Base-by-base conservation (phyloP, 2,329 filamentous ascomycete genomes). In the Cylindrodendrum hubeiense region DNA sequence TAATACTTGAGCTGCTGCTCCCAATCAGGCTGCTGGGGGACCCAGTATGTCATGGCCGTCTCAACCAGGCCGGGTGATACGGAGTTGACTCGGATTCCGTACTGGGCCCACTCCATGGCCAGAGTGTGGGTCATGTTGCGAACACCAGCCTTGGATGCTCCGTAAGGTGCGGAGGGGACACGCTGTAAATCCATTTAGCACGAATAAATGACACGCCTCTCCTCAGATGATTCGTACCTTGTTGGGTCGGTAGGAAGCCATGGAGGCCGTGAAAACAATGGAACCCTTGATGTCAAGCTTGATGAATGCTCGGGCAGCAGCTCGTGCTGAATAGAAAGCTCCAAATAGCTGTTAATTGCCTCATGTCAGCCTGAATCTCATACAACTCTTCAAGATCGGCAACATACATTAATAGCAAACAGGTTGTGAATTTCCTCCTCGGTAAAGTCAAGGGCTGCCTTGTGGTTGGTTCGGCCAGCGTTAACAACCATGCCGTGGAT, bases 1-100 rank as follows among this genome's bases (percentile, higher is more conserved):
- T 88, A 88, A 71, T 88, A 87, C 75, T 86, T 83, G 77, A 88
- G 82, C 77, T 88, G 84, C 64, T 81, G 77, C 57, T 85, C 83
- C 86, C 85, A 89, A 70, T 88, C 86, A 0, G 84, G 83, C 17
- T 81, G 78, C 19, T 81, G 80, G 57, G 83, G 80, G 3, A 88
- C 84, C 69, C 82, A 84, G 71, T 84, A 85, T 6, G 83, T 85
- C 77, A 85, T 77, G 5, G 82, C 82, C 0, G 83, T 81, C 72
- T 78, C 77, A 49, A 82, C 61, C 5, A 65, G 59, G 2, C 57
- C 63, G 2, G 63, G 63, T 1, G 57, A 65, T 6, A 65, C 54
- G 6, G 55, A 55, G 34, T 60, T 65, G 21, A 57, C 56, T 7
- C 81, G 76, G 67, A 83, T 83, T 46, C 78, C 78, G 67, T 84